Evolutionary conservation across 306 rosid genomes (phyloP).

Genomic region (Lathyrus tuberosus): DNA sequence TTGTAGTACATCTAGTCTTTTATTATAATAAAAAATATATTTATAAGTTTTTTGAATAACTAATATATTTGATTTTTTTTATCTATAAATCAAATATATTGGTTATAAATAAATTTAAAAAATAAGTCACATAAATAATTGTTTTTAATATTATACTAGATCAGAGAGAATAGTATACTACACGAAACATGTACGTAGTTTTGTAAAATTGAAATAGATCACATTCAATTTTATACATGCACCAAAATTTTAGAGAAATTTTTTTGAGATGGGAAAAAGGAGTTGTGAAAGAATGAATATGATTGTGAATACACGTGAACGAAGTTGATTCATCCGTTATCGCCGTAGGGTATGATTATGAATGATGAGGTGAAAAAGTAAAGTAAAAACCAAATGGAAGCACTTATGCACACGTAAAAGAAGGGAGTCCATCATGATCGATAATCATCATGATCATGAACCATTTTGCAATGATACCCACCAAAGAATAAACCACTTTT

Average conservation of each 20-base stretch:
- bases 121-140: too few relatives aligned
- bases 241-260: too few relatives aligned
- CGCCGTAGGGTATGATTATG: constrained; percentile 3
- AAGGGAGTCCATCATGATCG: constrained; percentile 49
- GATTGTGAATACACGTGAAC: constrained; percentile 1
- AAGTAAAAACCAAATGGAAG: constrained; percentile 1
- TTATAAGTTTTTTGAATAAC: too few relatives aligned
- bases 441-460: constrained; percentile 36
- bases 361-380: neutral
- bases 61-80: too few relatives aligned
- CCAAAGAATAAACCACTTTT: constrained; percentile 9
- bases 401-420: constrained; percentile 54
- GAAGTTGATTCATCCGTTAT: neutral
- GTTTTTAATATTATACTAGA: too few relatives aligned
- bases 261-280: neutral
- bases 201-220: neutral
- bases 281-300: neutral
- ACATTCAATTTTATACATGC: neutral
- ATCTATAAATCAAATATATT: too few relatives aligned
- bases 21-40: too few relatives aligned
- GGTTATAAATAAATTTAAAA: too few relatives aligned
- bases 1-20: too few relatives aligned
- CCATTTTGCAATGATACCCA: constrained; percentile 35
- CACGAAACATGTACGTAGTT: too few relatives aligned
- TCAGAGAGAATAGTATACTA: too few relatives aligned